Conservation (phyloP, 805 yeast species). For the Candida arabinofermentans region DNA sequence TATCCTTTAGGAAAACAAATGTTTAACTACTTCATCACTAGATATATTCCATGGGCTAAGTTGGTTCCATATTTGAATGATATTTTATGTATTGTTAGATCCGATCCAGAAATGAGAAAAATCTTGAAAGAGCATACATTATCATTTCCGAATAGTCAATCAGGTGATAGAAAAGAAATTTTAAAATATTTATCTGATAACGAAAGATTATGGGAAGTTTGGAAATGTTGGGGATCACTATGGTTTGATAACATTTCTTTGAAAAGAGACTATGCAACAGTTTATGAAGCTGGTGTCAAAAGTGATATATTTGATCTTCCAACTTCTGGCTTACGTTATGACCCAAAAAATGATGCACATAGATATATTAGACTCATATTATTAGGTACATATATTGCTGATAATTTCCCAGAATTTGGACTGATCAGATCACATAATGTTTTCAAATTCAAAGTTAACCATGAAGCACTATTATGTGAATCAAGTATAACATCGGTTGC, state of each 20-base stretch:
- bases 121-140: conserved; percentile 10
- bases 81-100: conserved; percentile 36
- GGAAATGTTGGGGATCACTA: conserved; percentile 82
- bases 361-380: conserved; percentile 49
- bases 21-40: conserved; percentile 48
- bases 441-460: conserved; percentile 35
- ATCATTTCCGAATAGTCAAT: conserved; percentile 8
- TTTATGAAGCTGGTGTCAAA: conserved; percentile 52
- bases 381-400: conserved; percentile 49
- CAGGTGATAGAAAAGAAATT: conserved; percentile 31
- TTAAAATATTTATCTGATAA: conserved; percentile 50
- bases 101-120: conserved; percentile 19
- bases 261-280: conserved; percentile 49
- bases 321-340: conserved; percentile 53
- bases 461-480: conserved; percentile 6
- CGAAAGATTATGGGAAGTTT: conserved; percentile 68
- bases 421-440: conserved; percentile 42
- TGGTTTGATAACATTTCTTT: conserved; percentile 65
- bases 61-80: conserved; percentile 62
- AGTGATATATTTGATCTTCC: conserved; percentile 63
- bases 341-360: conserved; percentile 43
- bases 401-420: conserved; percentile 48
- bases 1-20: conserved; percentile 44
- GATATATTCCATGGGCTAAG: conserved; percentile 66
- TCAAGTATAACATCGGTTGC: conserved; percentile 19